Evolutionary conservation across 2,329 filamentous ascomycete genomes (phyloP).

Genomic region (Aspergillus sp.): DNA sequence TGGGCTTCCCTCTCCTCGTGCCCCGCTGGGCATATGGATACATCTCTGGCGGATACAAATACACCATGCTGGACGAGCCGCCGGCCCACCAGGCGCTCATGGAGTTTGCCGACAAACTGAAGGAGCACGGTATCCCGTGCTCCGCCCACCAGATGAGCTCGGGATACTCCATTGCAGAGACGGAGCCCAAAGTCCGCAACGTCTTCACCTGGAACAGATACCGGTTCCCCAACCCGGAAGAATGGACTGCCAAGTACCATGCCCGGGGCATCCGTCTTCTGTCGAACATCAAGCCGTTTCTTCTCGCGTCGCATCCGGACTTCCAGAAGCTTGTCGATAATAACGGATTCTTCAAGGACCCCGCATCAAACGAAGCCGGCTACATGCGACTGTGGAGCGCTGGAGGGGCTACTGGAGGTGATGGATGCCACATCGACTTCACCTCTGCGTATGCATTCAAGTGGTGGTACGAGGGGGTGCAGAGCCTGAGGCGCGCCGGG

Average conservation of each 20-base stretch:
- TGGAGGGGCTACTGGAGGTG: slow-evolving; percentile 66
- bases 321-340: slow-evolving; percentile 59
- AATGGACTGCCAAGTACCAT: slow-evolving; percentile 62
- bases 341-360: slow-evolving; percentile 64
- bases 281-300: slow-evolving; percentile 71
- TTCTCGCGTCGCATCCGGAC: slow-evolving; percentile 64
- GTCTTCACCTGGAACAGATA: slow-evolving; percentile 71
- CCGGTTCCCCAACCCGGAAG: slow-evolving; percentile 66
- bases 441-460: slow-evolving; percentile 64
- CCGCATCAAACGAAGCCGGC: slow-evolving; percentile 50
- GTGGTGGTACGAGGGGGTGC: slow-evolving; percentile 70
- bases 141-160: slow-evolving; percentile 71
- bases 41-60: slow-evolving; percentile 65
- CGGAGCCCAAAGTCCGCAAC: slow-evolving; percentile 66
- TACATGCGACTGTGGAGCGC: slow-evolving; percentile 68
- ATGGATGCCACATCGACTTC: slow-evolving; percentile 72
- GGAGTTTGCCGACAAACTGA: slow-evolving; percentile 60
- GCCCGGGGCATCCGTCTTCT: slow-evolving; percentile 64
- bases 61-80: slow-evolving; percentile 57
- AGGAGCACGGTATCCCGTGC: slow-evolving; percentile 65
- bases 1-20: slow-evolving; percentile 65
- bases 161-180: slow-evolving; percentile 67
- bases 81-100: slow-evolving; percentile 56
- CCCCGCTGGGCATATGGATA: slow-evolving; percentile 73
- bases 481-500: slow-evolving; percentile 58